Evolutionary conservation across 192 early-diverging fungal species (phyloP).

Genomic region (Diversispora epigaea): DNA sequence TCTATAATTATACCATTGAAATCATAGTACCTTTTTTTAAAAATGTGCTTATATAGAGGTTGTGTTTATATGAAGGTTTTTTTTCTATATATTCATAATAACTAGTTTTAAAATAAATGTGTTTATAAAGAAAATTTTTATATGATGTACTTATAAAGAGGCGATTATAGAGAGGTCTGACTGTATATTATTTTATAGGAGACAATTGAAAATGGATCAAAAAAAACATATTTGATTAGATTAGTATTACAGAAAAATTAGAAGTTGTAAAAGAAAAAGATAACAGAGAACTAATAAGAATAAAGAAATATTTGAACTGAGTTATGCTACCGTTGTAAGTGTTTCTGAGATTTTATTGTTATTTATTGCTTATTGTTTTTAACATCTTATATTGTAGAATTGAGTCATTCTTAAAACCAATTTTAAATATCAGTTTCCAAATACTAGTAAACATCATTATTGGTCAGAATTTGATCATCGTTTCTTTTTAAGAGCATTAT

Average conservation of each 20-base stretch:
- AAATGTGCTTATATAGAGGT: too few relatives aligned
- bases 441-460: conserved; percentile 23
- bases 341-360: not conserved
- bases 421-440: not conserved
- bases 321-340: conserved; percentile 30
- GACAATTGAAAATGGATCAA: not conserved
- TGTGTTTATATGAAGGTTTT: too few relatives aligned
- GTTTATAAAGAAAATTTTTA: too few relatives aligned
- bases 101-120: too few relatives aligned
- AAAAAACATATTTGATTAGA: not conserved
- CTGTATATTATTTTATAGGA: conserved; percentile 18
- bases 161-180: too few relatives aligned
- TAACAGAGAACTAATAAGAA: not conserved
- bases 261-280: not conserved
- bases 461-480: conserved; percentile 18
- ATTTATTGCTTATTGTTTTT: conserved; percentile 10
- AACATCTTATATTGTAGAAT: conserved; percentile 23
- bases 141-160: too few relatives aligned
- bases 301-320: conserved; percentile 23
- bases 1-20: too few relatives aligned
- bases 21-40: too few relatives aligned
- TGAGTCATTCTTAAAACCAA: conserved; percentile 13
- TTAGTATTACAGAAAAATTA: not conserved
- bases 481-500: conserved; percentile 27
- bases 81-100: too few relatives aligned